Evolutionary conservation across 176 grass and related monocot species (phyloP), one percentile per base, ranked within the genome.

Genomic region (Rhynchospora pubera): DNA sequence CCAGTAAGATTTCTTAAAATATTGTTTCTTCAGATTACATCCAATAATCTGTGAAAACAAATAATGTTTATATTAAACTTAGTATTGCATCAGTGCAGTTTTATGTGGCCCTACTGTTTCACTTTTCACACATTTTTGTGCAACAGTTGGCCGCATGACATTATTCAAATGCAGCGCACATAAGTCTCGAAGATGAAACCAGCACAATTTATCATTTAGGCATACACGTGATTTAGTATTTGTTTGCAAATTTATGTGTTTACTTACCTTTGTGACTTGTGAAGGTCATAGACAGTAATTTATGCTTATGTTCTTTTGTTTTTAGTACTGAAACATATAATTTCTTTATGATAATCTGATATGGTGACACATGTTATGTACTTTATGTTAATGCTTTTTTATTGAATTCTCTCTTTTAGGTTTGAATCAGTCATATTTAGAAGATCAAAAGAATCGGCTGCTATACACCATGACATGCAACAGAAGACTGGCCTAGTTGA

Each of bases 401-500:
- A 83, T 66, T 72, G 62, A 62, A 58, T 6, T 50, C 70, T 48
- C 34, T 85, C 22, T 84, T 85, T 89, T 81, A 99, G 96, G 93
- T 99, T 99, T 86, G 96, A 99, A 72, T 81, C 88, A 63, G 86
- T 99, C 7, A 60, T 86, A 59, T 99, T 99, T 83, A 89, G 64
- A 77, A 84, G 96, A 57, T 86, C 96, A 42, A 89, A 87, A 71
- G 79, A 90, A 67, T 99, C 96, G 65, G 86, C 89, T 65, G 84
- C 66, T 34, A 83, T 18, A 66, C 87, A 95, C 75, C 89, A 91
- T 73, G 84, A 77, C 3, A 99, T 99, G 96, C 92, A 99, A 44
- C 96, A 99, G 79, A 99, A 93, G 39, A 99, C 92, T 79, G 96
- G 92, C 78, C 84, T 99, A 62, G 89, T 95, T 11, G 96, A 99